Percentiles rank a stretch among this genome's conserved stretches.
These are phyloP conservation scores for Lolium rigidum DNA, from an alignment of 176 grass and related monocot genomes.

Conservation along the genomic window DNA sequence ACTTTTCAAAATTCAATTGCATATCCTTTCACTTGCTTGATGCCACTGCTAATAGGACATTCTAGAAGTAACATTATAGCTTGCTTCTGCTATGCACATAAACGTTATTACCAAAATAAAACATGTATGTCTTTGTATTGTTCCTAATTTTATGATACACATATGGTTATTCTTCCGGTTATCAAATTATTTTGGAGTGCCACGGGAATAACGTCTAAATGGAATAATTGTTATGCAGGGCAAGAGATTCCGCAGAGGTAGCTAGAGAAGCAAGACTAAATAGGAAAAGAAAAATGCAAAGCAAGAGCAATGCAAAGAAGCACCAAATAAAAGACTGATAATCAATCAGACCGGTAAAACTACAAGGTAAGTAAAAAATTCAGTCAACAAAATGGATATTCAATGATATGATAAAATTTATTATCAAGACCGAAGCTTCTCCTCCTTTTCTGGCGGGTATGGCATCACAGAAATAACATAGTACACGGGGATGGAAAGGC, in stretches of 20 bases:
- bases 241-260: not conserved
- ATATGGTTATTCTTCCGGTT: no score
- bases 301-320: not conserved
- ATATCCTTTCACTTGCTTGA: not conserved
- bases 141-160: no score
- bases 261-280: not conserved
- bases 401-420: no score
- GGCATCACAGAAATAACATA: no score
- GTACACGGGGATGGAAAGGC: no score
- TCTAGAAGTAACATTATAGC: not conserved
- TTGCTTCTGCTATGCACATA: not conserved
- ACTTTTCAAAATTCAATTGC: not conserved
- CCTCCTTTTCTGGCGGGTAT: no score
- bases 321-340: no score
- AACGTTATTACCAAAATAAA: no score
- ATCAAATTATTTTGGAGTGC: not conserved
- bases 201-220: not conserved
- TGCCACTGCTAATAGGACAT: not conserved
- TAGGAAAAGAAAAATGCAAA: not conserved
- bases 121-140: no score
- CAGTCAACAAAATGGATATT: no score
- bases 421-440: no score
- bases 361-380: no score
- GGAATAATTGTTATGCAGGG: not conserved
- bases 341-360: not conserved